These are phyloP conservation scores for Aspergillus aculeatinus DNA, from an alignment of 2,329 filamentous ascomycete genomes.

Conservation along the genomic window DNA sequence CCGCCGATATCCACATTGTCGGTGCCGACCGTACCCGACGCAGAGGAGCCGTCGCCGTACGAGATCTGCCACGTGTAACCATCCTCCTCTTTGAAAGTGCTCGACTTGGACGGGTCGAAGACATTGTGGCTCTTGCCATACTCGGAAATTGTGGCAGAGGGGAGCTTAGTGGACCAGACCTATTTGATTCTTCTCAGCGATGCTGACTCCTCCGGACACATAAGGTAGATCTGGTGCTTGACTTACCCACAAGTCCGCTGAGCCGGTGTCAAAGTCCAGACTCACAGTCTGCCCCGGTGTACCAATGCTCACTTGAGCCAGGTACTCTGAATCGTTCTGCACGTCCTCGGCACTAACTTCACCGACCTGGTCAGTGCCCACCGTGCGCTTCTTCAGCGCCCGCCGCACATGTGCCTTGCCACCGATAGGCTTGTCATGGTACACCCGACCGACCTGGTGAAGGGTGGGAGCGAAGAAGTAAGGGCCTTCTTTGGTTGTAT, in stretches of 20 bases:
- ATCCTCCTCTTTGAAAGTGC: constrained; percentile 53
- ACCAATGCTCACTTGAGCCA: constrained; percentile 64
- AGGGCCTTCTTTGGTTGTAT: constrained; percentile 62
- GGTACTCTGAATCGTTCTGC: constrained; percentile 66
- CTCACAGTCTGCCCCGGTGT: constrained; percentile 62
- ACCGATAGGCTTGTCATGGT: constrained; percentile 47
- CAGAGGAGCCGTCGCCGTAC: constrained; percentile 68
- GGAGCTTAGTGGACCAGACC: constrained; percentile 11
- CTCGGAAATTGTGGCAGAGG: constrained; percentile 3
- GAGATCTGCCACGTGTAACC: constrained; percentile 63
- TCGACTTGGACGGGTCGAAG: constrained; percentile 62
- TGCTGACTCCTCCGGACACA: constrained; percentile 5
- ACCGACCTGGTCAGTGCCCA: constrained; percentile 38
- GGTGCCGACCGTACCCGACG: constrained; percentile 63
- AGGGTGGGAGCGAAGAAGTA: constrained; percentile 55
- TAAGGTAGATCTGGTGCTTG: neutral
- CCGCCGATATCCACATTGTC: constrained; percentile 64
- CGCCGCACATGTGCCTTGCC: constrained; percentile 51
- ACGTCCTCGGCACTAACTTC: constrained; percentile 62
- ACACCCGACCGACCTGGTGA: constrained; percentile 51
- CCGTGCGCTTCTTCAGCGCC: constrained; percentile 51
- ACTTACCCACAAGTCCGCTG: constrained; percentile 66
- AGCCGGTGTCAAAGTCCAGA: constrained; percentile 70
- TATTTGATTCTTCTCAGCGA: neutral
- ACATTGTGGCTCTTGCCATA: constrained; percentile 48